Evolutionary conservation across 495 filamentous ascomycete genomes (phyloP), one percentile per base, ranked within the genome.

Genomic region (Xeromyces bisporus): DNA sequence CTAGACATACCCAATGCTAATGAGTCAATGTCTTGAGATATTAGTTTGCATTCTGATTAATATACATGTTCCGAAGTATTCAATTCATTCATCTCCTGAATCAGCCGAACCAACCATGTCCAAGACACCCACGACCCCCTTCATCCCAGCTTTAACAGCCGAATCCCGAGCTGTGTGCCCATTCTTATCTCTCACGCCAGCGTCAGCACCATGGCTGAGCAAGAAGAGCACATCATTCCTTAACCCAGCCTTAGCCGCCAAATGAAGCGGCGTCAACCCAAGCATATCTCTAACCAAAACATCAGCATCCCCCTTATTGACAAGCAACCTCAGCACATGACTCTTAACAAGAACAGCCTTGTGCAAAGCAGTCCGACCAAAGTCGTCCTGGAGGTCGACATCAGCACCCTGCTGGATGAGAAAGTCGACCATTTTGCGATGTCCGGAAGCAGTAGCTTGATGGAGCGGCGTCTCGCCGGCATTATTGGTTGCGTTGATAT

Each of bases 391-490:
- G 12, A 39, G 38, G 10, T 56, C 40, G 12, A 64, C 43, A 23
- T 49, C 34, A 1, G 58, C 55, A 9, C 49, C 51, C 7, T 37
- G 39, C 17, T 48, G 37, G 9, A 65, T 37, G n/a, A 67, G 36
- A 10, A 56, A 38, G 26, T 50, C 47, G 16, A 53, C 50, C 32
- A 61, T 47, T 7, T 48, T 48, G 11, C 52, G 32, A 36, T 55
- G 38, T 7, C 60, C 60, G 7, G 44, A 44, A 15, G 43, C 26
- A 3, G 53, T 51, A 4, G 62, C 62, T 26, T 53, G 40, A 16
- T 60, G 51, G 18, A 68, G 40, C n/a, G 58, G 55, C 1, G 53
- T 56, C 15, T 51, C 40, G 1, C 52, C 55, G 9, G 32, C 38
- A 9, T 34, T 31, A 28, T 51, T 46, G 11, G 50, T 37, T 21